These are phyloP conservation scores for Neovahlkampfia damariscottae DNA, from an alignment of 78 protist genomes.

Conservation along the genomic window DNA sequence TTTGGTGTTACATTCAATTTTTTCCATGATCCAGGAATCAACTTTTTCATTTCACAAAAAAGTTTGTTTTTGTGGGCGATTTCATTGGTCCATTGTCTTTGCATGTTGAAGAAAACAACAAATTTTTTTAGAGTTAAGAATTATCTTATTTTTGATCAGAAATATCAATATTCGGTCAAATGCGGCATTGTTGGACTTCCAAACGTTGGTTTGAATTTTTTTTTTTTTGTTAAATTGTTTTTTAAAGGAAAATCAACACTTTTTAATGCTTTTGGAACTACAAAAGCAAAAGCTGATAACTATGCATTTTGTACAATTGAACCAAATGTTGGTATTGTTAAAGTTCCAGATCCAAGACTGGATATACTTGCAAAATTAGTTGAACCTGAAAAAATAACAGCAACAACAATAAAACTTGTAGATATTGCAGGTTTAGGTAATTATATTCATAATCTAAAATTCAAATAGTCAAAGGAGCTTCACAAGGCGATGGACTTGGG, in stretches of 20 bases:
- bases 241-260: neutral
- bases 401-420: neutral
- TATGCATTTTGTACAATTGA: slow-evolving; percentile 93
- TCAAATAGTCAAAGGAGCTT: neutral
- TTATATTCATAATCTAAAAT: no score
- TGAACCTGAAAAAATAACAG: slow-evolving; percentile 53
- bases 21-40: no score
- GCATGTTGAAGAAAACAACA: no score
- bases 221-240: neutral
- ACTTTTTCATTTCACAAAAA: no score
- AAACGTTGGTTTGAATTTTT: neutral
- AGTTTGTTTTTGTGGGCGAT: no score
- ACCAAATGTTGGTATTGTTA: slow-evolving; percentile 35
- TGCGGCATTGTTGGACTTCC: neutral
- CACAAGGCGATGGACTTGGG: neutral
- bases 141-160: neutral
- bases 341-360: slow-evolving; percentile 88
- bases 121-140: no score
- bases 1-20: neutral
- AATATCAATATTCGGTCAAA: neutral
- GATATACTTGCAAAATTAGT: slow-evolving; percentile 51
- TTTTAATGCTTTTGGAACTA: neutral
- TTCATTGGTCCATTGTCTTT: no score
- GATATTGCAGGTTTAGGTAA: slow-evolving; percentile 1
- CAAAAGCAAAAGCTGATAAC: slow-evolving; percentile 68